A percentile compares a stretch with the other conserved stretches of the same genome.
Conservation (phyloP, 352 stramenopile genomes). For the Albugo candida region DNA sequence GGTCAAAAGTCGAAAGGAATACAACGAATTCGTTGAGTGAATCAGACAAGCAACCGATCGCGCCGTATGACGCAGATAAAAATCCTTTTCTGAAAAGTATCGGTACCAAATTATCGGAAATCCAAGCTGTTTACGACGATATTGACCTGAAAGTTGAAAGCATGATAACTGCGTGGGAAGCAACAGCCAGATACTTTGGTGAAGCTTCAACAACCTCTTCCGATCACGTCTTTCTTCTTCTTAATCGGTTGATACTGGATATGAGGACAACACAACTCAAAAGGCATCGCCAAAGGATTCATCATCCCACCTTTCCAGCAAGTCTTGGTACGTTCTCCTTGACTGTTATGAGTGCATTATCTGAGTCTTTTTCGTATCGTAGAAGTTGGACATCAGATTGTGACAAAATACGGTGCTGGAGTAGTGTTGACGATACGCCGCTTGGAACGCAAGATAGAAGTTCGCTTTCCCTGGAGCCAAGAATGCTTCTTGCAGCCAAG, state of each 20-base stretch:
- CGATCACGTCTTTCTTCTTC: constrained; percentile 41
- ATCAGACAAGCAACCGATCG: too few species aligned
- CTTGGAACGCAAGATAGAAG: constrained; percentile 29
- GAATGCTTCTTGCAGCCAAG: constrained; percentile 31
- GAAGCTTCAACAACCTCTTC: constrained; percentile 35
- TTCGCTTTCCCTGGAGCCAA: constrained; percentile 48
- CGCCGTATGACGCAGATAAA: constrained; percentile 4
- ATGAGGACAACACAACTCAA: constrained; percentile 50
- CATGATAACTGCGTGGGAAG: constrained; percentile 37
- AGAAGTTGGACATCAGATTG: constrained; percentile 38
- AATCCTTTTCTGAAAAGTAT: constrained; percentile 37
- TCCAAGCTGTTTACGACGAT: constrained; percentile 33
- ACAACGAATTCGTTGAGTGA: too few species aligned
- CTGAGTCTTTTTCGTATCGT: not conserved
- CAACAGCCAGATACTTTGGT: constrained; percentile 40
- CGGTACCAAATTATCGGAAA: constrained; percentile 19
- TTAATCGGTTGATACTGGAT: constrained; percentile 58
- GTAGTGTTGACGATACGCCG: constrained; percentile 40
- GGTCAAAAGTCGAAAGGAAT: too few species aligned
- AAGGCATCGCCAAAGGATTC: constrained; percentile 30
- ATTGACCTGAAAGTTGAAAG: constrained; percentile 44
- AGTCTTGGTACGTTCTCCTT: constrained; percentile 9
- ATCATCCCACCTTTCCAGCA: constrained; percentile 18
- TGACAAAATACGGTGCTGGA: constrained; percentile 34
- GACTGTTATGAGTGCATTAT: not conserved